Conservation (phyloP, 2,329 filamentous ascomycete genomes). For the Aspergillus spinulosporus region DNA sequence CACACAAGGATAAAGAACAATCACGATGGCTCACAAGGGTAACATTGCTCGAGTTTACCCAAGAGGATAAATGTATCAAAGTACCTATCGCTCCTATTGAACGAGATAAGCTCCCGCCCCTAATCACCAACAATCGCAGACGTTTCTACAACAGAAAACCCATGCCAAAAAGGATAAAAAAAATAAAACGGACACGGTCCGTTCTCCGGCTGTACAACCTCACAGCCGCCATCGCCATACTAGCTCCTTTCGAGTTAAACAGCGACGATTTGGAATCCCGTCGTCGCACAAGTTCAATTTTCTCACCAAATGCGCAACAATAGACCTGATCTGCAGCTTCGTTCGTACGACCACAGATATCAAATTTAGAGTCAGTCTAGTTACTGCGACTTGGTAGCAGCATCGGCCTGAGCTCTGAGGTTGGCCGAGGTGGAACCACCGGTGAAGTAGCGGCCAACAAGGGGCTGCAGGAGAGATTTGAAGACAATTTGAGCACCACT, state of each 20-base stretch:
- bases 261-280: constrained; percentile 9
- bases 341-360: constrained; percentile 1
- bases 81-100: constrained; percentile 18
- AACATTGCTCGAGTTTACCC: constrained; percentile 23
- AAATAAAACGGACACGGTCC: neutral
- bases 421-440: constrained; percentile 75
- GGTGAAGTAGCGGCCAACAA: constrained; percentile 89
- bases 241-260: constrained; percentile 1
- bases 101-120: constrained; percentile 10
- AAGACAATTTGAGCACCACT: constrained; percentile 97
- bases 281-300: constrained; percentile 4
- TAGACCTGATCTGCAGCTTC: constrained; percentile 24
- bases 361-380: constrained; percentile 19
- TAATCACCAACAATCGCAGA: constrained; percentile 11
- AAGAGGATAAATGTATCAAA: constrained; percentile 25
- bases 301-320: constrained; percentile 18
- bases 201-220: constrained; percentile 2
- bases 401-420: constrained; percentile 84
- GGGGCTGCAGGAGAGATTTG: constrained; percentile 89
- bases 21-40: constrained; percentile 2
- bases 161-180: constrained; percentile 18
- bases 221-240: constrained; percentile 1
- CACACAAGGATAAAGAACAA: constrained; percentile 1
- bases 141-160: constrained; percentile 17
- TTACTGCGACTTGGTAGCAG: constrained; percentile 61